phyloP scores from a whole-genome alignment of 139 green algal genomes.

The Haematococcus sp. region DNA sequence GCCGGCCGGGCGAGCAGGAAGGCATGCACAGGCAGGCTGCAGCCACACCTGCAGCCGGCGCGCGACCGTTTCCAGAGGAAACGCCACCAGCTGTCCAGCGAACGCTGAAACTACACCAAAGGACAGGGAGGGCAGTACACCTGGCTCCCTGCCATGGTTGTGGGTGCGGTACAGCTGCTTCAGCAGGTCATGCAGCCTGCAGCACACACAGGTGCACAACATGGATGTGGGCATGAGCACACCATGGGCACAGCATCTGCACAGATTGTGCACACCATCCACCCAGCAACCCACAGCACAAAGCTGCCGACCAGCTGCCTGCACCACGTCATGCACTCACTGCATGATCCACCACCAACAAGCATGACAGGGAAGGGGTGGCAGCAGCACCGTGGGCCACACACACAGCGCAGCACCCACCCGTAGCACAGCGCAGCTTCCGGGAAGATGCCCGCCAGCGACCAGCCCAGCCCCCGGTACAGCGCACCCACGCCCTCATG shows the following conservation, averaged over 20 bases:
- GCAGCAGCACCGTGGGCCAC: slow-evolving; percentile 17
- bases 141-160: slow-evolving; percentile 32
- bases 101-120: slow-evolving; percentile 57
- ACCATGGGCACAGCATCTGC: neutral
- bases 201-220: neutral
- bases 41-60: slow-evolving; percentile 58
- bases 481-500: slow-evolving; percentile 61
- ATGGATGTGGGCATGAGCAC: neutral
- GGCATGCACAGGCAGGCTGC: neutral
- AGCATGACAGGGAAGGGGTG: neutral
- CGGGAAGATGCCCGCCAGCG: slow-evolving; percentile 71
- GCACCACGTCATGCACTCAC: too few relatives aligned
- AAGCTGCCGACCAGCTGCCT: too few relatives aligned
- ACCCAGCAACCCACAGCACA: too few relatives aligned
- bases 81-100: slow-evolving; percentile 72
- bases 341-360: too few relatives aligned
- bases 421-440: slow-evolving; percentile 87
- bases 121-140: slow-evolving; percentile 41
- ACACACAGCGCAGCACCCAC: slow-evolving; percentile 38
- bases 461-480: slow-evolving; percentile 68
- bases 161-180: slow-evolving; percentile 48
- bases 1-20: too few relatives aligned
- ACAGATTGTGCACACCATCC: slow-evolving; percentile 2
- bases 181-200: slow-evolving; percentile 71
- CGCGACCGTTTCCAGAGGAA: slow-evolving; percentile 73